phyloP scores from a whole-genome alignment of 176 grass and related monocot genomes.

The Aegilops umbellulata region DNA sequence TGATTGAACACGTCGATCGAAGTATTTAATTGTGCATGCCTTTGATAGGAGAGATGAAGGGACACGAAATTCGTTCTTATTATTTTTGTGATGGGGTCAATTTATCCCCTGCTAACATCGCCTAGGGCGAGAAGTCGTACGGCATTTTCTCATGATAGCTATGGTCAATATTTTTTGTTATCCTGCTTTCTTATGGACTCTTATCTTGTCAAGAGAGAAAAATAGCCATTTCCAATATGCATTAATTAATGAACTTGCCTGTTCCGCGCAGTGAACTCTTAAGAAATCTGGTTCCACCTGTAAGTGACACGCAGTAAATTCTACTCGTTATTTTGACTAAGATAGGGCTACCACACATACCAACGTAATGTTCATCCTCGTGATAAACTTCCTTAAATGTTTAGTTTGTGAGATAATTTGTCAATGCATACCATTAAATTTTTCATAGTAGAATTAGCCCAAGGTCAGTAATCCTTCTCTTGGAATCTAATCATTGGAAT shows the following conservation, averaged over 20 bases:
- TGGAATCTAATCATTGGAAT: conserved; percentile 18
- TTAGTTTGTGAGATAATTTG: neutral
- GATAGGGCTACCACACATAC: neutral
- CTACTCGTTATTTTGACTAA: neutral
- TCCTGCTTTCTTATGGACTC: neutral
- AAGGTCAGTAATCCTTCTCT: neutral
- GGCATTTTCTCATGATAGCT: neutral
- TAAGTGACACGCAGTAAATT: neutral
- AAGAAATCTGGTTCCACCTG: neutral
- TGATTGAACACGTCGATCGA: neutral
- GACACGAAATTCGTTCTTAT: neutral
- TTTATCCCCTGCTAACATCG: neutral
- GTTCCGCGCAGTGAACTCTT: neutral
- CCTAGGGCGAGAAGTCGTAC: neutral
- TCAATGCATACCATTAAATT: neutral
- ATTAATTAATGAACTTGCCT: neutral
- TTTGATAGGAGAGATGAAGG: neutral
- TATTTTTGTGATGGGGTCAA: neutral
- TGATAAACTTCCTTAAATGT: neutral
- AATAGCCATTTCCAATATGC: neutral
- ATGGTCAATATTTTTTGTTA: neutral
- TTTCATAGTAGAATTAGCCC: neutral
- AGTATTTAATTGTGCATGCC: neutral
- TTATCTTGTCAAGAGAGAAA: neutral
- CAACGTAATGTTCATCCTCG: neutral